Evolutionary conservation across 2,329 filamentous ascomycete genomes (phyloP), one percentile per base, ranked within the genome.

Genomic region (Alternaria arbusti): DNA sequence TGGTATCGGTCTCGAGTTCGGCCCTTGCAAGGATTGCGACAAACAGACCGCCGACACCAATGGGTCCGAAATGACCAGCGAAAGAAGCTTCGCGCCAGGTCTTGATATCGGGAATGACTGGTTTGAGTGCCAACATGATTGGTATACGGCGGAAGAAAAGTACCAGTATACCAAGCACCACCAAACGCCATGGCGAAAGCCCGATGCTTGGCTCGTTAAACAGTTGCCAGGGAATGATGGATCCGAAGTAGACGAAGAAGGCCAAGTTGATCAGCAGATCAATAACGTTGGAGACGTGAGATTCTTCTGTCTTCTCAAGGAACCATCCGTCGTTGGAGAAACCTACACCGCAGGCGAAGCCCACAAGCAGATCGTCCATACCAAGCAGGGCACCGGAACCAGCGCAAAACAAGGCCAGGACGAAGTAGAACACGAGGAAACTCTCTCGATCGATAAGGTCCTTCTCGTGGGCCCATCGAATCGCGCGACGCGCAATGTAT

Each of bases 261-360:
- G 95, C 88, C 89, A 99, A 87, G 81, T 99, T 99, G 83, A 99
- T 90, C 65, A 99, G 84, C 79, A 99, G 82, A 84, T 99, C 96
- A 76, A 99, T 99, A 78, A 99, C 96, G 88, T 99, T 98, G 79
- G 95, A 98, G 10, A 99, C 96, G 79, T 98, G 96, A 0, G 96
- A 95, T 80, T 99, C 96, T 78, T 99, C 96, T 0, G 96, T 99
- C 85, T 97, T 97, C 76, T 97, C 92, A 15, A 92, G 92, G 74
- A 99, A 99, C 96, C 96, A 99, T 69, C 96, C 96, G 77, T 99
- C 96, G 80, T 99, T 99, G 72, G 94, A 97, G 84, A 99, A 99
- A 58, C 96, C 96, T n/a, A 99, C 96, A 61, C 96, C 96, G 59
- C 92, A 93, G 13, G 95, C 90, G 75, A 99, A 99, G 43, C 96